Evolutionary conservation across 139 green algal species (phyloP), one percentile per base, ranked within the genome.

Genomic region (Gonium pectorale): DNA sequence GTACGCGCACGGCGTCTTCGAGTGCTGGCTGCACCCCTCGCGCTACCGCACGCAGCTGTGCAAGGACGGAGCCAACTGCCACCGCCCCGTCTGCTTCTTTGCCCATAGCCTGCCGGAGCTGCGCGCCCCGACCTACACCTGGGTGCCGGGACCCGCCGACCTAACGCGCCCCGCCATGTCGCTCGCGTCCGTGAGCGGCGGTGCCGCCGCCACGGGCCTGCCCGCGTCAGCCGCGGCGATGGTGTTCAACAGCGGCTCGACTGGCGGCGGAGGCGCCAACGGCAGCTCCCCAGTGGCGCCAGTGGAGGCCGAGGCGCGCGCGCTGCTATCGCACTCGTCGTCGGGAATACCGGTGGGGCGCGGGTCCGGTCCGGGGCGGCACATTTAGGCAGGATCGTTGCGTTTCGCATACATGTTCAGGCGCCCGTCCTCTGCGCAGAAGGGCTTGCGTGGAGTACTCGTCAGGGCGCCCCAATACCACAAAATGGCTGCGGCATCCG

Each of bases 1-100:
- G 35, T 98, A 96, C 87, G 91, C 94, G 0, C 95, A 98, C 83
- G 96, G 96, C 68, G 94, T 96, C n/a, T 98, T 97, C 85, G 96
- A 98, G 90, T 92, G 87, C 92, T 97, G 95, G 93, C 94, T 98
- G 85, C 96, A 98, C 89, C 96, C 96, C 3, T 89, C 90, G 31
- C 91, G 92, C 71, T 98, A 97, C 85, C 87, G 96, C 81, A 98
- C 95, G 3, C 93, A 96, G 89, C 92, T 95, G n/a, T 97, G 95
- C 89, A 98, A 96, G 90, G 94, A 97, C 82, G 94, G 94, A 5
- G 46, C 75, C 37, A 88, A 88, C 59, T 97, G 95, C 88, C 67
- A 86, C 29, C 92, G 94, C 31, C 90, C 91, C 6, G 94, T 98
- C 9, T 98, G 95, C 90, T 98, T 98, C 90, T 98, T 98, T 80